phyloP scores from a whole-genome alignment of 352 stramenopile genomes.

The Phytopythium boreale region DNA sequence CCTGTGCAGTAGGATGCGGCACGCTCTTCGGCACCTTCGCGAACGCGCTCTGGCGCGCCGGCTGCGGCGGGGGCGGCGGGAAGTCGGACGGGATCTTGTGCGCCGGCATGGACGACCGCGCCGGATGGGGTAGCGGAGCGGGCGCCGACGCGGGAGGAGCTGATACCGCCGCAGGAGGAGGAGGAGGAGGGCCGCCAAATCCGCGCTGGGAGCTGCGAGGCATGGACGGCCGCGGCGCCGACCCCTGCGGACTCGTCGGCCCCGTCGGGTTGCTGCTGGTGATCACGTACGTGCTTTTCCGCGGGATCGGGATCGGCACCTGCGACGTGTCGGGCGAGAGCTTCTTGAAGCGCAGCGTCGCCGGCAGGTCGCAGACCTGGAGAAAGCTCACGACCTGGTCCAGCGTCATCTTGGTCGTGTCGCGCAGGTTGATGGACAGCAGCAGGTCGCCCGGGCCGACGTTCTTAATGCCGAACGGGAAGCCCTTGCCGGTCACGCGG shows the following conservation, averaged over 20 bases:
- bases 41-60: slow-evolving; percentile 26
- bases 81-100: slow-evolving; percentile 31
- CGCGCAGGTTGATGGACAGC: slow-evolving; percentile 81
- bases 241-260: slow-evolving; percentile 61
- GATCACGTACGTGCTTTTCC: slow-evolving; percentile 68
- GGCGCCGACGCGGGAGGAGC: not conserved
- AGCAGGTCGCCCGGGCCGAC: slow-evolving; percentile 75
- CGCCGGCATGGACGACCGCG: slow-evolving; percentile 29
- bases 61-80: slow-evolving; percentile 18
- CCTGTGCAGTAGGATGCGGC: not conserved
- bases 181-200: not conserved
- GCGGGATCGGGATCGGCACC: slow-evolving; percentile 32
- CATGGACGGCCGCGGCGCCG: slow-evolving; percentile 29
- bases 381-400: slow-evolving; percentile 82
- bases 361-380: slow-evolving; percentile 81
- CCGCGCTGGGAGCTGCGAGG: slow-evolving; percentile 27
- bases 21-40: slow-evolving; percentile 22
- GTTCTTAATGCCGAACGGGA: slow-evolving; percentile 88
- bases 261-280: slow-evolving; percentile 40
- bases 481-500: slow-evolving; percentile 82
- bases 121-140: slow-evolving; percentile 14
- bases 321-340: slow-evolving; percentile 54
- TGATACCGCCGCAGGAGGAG: not conserved
- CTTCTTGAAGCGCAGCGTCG: slow-evolving; percentile 86
- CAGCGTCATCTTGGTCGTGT: slow-evolving; percentile 74